Conservation (phyloP, 371 early-diverging fungal species). For the Actinomucor elegans region DNA sequence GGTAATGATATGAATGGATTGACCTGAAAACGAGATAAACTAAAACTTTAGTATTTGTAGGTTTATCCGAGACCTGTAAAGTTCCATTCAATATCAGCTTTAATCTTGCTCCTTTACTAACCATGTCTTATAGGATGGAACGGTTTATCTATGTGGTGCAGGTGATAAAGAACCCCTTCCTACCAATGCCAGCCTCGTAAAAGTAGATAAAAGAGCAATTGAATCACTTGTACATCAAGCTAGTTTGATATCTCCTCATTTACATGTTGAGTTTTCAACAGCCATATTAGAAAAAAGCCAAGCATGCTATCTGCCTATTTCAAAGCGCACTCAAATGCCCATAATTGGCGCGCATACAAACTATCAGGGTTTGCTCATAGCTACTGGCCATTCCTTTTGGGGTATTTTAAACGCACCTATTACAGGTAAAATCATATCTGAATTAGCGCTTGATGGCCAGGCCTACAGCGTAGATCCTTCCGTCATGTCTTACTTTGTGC, state of each 20-base stretch:
- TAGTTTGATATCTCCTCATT: slow-evolving; percentile 37
- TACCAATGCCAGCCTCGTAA: slow-evolving; percentile 41
- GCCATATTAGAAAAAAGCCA: slow-evolving; percentile 39
- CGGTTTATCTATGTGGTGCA: slow-evolving; percentile 70
- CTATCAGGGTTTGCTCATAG: slow-evolving; percentile 52
- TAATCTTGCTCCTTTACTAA: no score
- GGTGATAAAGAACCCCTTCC: slow-evolving; percentile 51
- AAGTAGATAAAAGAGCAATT: slow-evolving; percentile 30
- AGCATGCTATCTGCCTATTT: slow-evolving; percentile 68
- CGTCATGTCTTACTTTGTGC: no score
- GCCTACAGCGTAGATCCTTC: no score
- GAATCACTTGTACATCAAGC: slow-evolving; percentile 23
- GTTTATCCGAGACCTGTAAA: slow-evolving; percentile 40
- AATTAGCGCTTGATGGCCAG: no score
- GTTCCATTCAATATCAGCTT: not conserved
- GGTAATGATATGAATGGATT: no score
- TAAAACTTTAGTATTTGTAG: no score
- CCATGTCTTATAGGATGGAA: slow-evolving; percentile 48
- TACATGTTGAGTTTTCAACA: slow-evolving; percentile 13
- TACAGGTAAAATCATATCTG: slow-evolving; percentile 67
- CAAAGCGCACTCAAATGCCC: slow-evolving; percentile 49
- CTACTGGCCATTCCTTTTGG: slow-evolving; percentile 74
- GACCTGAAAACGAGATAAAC: no score
- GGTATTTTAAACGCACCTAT: slow-evolving; percentile 72
- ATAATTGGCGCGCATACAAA: slow-evolving; percentile 59